Percentiles rank a stretch among this genome's conserved stretches.
Conservation (phyloP, 257 asterid species). For the Asclepias syriaca region DNA sequence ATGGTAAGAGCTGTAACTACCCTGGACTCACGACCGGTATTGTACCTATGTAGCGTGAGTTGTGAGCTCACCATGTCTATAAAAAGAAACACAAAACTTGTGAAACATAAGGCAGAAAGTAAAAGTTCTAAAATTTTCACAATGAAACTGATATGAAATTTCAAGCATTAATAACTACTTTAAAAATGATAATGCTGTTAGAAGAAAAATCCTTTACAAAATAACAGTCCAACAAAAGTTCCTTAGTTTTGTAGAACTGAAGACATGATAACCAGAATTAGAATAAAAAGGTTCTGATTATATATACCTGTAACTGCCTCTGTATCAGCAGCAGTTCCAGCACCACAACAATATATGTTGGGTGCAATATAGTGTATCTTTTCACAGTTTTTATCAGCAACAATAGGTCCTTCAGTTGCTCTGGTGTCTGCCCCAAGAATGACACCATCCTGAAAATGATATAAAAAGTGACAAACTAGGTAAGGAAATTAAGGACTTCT, state of each 20-base stretch:
- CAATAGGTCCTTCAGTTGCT: constrained; percentile 99
- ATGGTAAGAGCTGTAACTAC: constrained; percentile 87
- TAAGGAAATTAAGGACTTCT: constrained; percentile 8
- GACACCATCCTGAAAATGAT: constrained; percentile 68
- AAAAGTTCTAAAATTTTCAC: neutral
- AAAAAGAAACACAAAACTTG: constrained; percentile 7
- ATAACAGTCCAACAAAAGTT: neutral
- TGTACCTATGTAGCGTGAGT: constrained; percentile 77
- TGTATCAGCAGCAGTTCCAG: constrained; percentile 96
- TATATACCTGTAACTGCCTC: constrained; percentile 86
- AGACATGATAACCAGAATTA: neutral
- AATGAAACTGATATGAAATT: constrained; percentile 2
- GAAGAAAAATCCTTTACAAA: neutral
- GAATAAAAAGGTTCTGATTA: neutral
- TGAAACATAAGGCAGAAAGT: neutral
- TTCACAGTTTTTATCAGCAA: constrained; percentile 96
- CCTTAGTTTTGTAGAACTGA: neutral
- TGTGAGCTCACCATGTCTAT: constrained; percentile 96
- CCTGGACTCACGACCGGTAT: constrained; percentile 91
- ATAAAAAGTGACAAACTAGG: constrained; percentile 15
- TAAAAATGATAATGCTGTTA: neutral
- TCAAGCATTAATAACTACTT: neutral
- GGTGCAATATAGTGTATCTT: constrained; percentile 95
- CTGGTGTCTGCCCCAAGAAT: constrained; percentile 98
- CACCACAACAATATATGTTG: constrained; percentile 75